Conservation (phyloP, 163 green algal species). For the Prototheca wickerhamii region DNA sequence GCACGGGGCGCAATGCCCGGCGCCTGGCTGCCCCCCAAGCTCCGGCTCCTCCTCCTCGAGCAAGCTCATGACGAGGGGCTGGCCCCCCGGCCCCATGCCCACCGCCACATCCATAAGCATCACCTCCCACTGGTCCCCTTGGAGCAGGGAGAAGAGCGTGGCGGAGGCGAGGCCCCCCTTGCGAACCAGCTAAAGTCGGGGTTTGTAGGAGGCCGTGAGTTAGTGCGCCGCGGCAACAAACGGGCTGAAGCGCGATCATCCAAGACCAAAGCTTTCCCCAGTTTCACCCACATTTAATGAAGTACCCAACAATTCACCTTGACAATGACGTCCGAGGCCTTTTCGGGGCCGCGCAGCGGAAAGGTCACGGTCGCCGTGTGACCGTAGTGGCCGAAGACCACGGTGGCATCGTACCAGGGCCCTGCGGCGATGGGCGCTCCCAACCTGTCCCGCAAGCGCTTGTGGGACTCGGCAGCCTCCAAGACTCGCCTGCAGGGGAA, state of each 20-base stretch:
- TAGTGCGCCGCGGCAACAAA: too few species aligned
- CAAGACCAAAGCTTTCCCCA: background rate
- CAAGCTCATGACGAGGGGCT: conserved; percentile 11
- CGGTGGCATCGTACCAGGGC: conserved; percentile 19
- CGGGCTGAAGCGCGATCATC: too few species aligned
- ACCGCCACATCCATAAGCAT: conserved; percentile 16
- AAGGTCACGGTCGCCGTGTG: conserved; percentile 17
- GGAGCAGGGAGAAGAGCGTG: conserved; percentile 13
- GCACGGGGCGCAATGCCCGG: background rate
- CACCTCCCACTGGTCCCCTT: conserved; percentile 18
- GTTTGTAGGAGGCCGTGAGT: background rate
- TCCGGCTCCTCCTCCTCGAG: conserved; percentile 9
- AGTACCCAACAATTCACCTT: background rate
- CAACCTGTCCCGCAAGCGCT: conserved; percentile 1
- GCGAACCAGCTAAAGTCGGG: conserved; percentile 10
- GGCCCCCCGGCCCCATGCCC: conserved; percentile 14
- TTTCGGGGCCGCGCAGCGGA: conserved; percentile 7
- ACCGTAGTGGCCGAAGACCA: conserved; percentile 1
- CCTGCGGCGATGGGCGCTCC: conserved; percentile 4
- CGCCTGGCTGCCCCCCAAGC: background rate
- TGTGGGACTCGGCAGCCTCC: background rate
- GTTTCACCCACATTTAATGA: background rate
- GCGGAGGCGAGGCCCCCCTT: conserved; percentile 10
- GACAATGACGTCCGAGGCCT: conserved; percentile 13
- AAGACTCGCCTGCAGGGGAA: conserved; percentile 5